Base-by-base conservation (phyloP, 2,329 filamentous ascomycete species). In the Verticillium klebahnii region DNA sequence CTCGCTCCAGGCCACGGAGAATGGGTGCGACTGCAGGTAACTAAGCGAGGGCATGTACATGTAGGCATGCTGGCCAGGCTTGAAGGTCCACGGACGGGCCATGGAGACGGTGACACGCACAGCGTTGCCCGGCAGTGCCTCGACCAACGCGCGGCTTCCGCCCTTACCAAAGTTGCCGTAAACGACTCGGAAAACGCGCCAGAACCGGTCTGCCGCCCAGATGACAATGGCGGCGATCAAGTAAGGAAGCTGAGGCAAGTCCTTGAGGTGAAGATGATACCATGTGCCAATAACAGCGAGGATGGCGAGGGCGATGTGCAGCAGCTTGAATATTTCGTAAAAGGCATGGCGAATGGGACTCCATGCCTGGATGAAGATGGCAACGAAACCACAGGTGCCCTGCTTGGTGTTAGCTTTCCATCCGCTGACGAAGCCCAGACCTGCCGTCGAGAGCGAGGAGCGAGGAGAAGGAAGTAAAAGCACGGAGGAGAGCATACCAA, bases 1-100 rank as follows among this genome's bases (percentile, higher is more conserved):
- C 63, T 92, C 88, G 66, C 86, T 88, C 90, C 90, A 94, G 39
- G 89, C 89, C 54, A 93, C 81, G 2, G 89, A 91, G 78, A 93
- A 93, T 1, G 90, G 90, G 70, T 94, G 90, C 56, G 89, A 92
- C 68, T 90, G 89, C 84, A 85, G 89, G 64, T 87, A 81, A 65
- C 89, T 89, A 69, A 93, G 79, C 5, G 82, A 79, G 8, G 91
- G 91, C 76, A 94, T 84, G 77, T 93, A 93, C 23, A 94, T 77
- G 73, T 93, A 94, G 39, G 90, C 88, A 72, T 94, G 90, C 74
- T 93, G 89, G 39, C 90, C 90, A 0, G 90, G 87, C 63, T 81
- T 80, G 80, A 91, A 91, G 50, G 77, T 83, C 89, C 90, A 93
- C n/a, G 89, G 89, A 55, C 89, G 86, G 11, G 89, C 86, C 79